Evolutionary conservation across 495 filamentous ascomycete genomes (phyloP).

Genomic region (Aspergillus incahuasiensis): DNA sequence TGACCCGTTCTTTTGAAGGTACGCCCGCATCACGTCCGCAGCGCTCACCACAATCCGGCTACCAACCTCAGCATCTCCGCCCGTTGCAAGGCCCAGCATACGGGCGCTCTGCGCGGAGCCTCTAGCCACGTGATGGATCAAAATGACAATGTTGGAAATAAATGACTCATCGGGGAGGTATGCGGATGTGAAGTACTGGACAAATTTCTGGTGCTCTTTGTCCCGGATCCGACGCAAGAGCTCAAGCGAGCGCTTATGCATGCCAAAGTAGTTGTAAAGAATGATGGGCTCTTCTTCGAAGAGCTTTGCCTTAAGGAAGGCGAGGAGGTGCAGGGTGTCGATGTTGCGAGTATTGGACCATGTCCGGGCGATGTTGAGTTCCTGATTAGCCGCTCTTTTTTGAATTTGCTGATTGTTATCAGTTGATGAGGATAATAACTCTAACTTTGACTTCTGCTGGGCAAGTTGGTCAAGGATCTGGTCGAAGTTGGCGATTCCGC

Average conservation of each 20-base stretch:
- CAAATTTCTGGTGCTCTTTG: constrained; percentile 27
- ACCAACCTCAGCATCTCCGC: neutral
- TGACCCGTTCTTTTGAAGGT: constrained; percentile 28
- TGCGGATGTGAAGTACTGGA: constrained; percentile 24
- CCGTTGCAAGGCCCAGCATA: constrained; percentile 15
- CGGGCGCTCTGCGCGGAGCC: constrained; percentile 21
- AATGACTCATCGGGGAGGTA: constrained; percentile 29
- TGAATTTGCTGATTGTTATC: constrained; percentile 4
- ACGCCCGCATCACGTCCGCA: constrained; percentile 27
- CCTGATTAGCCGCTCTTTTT: constrained; percentile 11
- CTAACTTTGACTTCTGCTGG: constrained; percentile 15
- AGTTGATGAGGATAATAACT: neutral
- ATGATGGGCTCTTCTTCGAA: constrained; percentile 28
- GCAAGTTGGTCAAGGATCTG: constrained; percentile 24
- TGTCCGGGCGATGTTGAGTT: constrained; percentile 18
- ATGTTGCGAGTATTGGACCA: constrained; percentile 25
- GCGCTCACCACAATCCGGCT: constrained; percentile 27
- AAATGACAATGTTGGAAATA: constrained; percentile 24
- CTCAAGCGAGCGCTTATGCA: constrained; percentile 29
- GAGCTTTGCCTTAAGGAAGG: constrained; percentile 24
- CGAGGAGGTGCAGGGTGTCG: constrained; percentile 24
- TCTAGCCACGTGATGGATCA: constrained; percentile 21
- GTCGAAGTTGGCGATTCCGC: constrained; percentile 20
- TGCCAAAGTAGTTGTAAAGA: constrained; percentile 29
- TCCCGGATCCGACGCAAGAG: constrained; percentile 24